Evolutionary conservation across 75 land plant genomes (phyloP).

Genomic region (Picea glauca): DNA sequence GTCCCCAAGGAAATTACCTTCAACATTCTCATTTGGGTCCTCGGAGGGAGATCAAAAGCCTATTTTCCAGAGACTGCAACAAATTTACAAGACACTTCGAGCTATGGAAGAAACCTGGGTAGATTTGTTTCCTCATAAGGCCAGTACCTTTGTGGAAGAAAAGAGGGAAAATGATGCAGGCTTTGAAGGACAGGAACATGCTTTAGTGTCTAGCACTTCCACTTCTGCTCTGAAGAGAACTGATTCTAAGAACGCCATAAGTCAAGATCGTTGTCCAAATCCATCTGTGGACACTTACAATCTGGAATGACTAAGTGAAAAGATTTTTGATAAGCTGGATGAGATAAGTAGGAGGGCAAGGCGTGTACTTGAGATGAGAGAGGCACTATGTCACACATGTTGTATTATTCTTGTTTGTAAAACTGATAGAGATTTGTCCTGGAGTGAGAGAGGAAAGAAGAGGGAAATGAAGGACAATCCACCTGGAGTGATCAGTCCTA

Average conservation of each 20-base stretch:
- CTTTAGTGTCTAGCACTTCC: background rate
- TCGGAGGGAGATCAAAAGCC: slow-evolving; percentile 6
- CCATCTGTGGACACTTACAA: background rate
- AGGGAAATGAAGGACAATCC: background rate
- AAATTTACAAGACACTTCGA: slow-evolving; percentile 12
- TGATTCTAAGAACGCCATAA: background rate
- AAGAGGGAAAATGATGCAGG: background rate
- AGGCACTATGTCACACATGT: background rate
- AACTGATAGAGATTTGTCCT: background rate
- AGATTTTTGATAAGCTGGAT: too few relatives aligned
- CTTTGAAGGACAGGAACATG: background rate
- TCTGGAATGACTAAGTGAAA: slow-evolving; percentile 25
- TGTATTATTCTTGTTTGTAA: background rate
- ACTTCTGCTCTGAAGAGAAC: background rate
- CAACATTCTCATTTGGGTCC: background rate
- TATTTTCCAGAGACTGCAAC: slow-evolving; percentile 13
- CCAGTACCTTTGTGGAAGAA: too few relatives aligned
- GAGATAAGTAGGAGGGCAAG: too few relatives aligned
- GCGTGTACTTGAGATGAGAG: too few relatives aligned
- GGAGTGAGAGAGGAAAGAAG: background rate
- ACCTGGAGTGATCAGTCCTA: too few relatives aligned
- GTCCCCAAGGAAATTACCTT: background rate
- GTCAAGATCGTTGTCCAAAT: background rate
- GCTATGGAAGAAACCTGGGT: slow-evolving; percentile 13
- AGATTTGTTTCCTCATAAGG: slow-evolving; percentile 6